phyloP scores from a whole-genome alignment of 805 yeast species.

The Pichia pseudocactophila region DNA sequence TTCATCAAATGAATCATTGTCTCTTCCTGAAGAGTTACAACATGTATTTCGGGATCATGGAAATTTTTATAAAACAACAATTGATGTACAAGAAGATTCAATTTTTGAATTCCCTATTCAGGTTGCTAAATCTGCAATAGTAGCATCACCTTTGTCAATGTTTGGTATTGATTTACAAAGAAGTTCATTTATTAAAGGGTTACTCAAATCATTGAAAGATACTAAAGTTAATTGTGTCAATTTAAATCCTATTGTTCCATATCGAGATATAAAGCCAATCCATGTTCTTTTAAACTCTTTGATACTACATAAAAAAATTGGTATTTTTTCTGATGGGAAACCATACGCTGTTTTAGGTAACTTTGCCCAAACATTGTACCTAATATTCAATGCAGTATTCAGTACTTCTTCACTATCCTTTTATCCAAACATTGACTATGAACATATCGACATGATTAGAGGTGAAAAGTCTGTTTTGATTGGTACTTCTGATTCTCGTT shows the following conservation, averaged over 20 bases:
- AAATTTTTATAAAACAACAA: constrained; percentile 16
- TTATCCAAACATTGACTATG: constrained; percentile 52
- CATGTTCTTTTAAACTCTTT: constrained; percentile 40
- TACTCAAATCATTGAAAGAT: constrained; percentile 12
- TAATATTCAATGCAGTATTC: constrained; percentile 26
- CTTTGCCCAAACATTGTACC: constrained; percentile 32
- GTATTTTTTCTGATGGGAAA: constrained; percentile 31
- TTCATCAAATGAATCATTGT: constrained; percentile 3
- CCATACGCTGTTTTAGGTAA: constrained; percentile 41
- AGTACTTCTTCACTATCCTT: constrained; percentile 11
- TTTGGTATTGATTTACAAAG: constrained; percentile 28
- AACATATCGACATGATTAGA: constrained; percentile 42
- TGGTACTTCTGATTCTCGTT: constrained; percentile 62
- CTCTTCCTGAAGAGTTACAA: constrained; percentile 7
- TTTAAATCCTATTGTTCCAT: constrained; percentile 10
- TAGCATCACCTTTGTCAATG: constrained; percentile 18
- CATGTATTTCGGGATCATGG: constrained; percentile 15
- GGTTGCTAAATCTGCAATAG: constrained; percentile 22
- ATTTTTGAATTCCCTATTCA: constrained; percentile 23
- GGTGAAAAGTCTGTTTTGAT: constrained; percentile 38
- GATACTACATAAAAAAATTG: constrained; percentile 38
- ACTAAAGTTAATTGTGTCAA: constrained; percentile 3
- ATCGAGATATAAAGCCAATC: constrained; percentile 20
- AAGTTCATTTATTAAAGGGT: constrained; percentile 18
- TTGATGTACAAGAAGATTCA: constrained; percentile 11